These are phyloP conservation scores for Candida vaughaniae DNA, from an alignment of 805 yeast genomes.

Conservation along the genomic window DNA sequence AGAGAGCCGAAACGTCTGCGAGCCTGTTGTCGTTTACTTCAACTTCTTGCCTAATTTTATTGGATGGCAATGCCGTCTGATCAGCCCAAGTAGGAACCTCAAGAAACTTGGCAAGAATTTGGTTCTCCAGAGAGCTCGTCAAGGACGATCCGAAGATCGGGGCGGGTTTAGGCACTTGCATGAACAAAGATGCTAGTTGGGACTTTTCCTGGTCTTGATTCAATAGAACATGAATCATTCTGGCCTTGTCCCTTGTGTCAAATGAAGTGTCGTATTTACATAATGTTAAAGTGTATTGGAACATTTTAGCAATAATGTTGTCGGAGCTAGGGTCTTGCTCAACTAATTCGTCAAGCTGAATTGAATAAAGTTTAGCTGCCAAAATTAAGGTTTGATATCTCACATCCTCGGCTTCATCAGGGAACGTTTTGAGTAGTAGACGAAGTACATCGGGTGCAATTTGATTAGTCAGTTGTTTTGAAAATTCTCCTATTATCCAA, in stretches of 20 bases:
- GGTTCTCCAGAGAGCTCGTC: constrained; percentile 8
- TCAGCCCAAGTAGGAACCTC: constrained; percentile 48
- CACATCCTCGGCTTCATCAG: constrained; percentile 54
- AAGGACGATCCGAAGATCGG: constrained; percentile 40
- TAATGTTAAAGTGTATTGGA: constrained; percentile 58
- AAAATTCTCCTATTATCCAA: constrained; percentile 89
- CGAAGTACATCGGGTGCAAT: constrained; percentile 79
- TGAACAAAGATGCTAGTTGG: constrained; percentile 64
- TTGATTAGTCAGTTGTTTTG: constrained; percentile 30
- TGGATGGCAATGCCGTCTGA: constrained; percentile 25
- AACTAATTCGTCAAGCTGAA: constrained; percentile 47
- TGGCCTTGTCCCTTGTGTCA: constrained; percentile 82
- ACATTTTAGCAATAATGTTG: constrained; percentile 46
- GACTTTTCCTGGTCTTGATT: constrained; percentile 40
- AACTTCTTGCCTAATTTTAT: constrained; percentile 29
- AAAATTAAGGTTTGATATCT: constrained; percentile 70
- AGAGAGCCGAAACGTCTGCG: constrained; percentile 8
- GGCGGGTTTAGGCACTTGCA: constrained; percentile 75
- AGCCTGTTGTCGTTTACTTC: constrained; percentile 17
- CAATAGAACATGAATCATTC: constrained; percentile 66
- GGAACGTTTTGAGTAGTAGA: constrained; percentile 50
- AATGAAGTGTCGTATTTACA: constrained; percentile 71
- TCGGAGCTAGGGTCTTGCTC: constrained; percentile 32
- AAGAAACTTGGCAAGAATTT: constrained; percentile 20
- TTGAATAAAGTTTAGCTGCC: constrained; percentile 69